phyloP scores from a whole-genome alignment of 345 rosid genomes.

The Mangifera indica region DNA sequence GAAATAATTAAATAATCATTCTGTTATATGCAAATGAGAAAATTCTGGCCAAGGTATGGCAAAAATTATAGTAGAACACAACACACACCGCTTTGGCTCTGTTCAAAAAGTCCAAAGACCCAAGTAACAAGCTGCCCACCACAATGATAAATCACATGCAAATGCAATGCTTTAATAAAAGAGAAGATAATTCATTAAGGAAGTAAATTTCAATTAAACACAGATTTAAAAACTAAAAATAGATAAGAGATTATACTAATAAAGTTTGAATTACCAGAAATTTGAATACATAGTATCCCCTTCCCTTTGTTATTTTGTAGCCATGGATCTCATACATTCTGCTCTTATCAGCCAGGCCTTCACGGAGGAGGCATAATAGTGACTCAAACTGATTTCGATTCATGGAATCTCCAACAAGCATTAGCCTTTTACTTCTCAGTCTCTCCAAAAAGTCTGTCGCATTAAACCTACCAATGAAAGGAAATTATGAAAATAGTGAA shows the following conservation, averaged over 20 bases:
- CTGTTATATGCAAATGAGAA: background rate
- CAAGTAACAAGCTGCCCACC: background rate
- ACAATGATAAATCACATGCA: background rate
- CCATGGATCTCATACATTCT: constrained; percentile 80
- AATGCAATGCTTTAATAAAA: background rate
- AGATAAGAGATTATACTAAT: background rate
- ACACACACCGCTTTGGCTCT: background rate
- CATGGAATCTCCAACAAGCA: constrained; percentile 97
- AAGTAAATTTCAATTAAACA: background rate
- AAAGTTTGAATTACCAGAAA: constrained; percentile 52
- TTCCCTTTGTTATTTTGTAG: constrained; percentile 75
- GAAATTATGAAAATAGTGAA: constrained; percentile 28
- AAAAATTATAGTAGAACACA: too few relatives aligned
- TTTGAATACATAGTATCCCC: constrained; percentile 77
- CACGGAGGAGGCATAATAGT: constrained; percentile 76
- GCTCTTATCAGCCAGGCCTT: constrained; percentile 62
- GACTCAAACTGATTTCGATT: constrained; percentile 94
- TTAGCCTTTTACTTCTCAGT: constrained; percentile 73
- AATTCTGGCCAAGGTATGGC: background rate
- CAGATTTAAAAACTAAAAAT: constrained; percentile 7
- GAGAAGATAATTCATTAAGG: background rate
- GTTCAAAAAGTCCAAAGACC: background rate
- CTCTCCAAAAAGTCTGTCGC: constrained; percentile 89
- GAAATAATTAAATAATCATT: background rate
- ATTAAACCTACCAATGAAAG: constrained; percentile 74